phyloP scores from a whole-genome alignment of 768 basidiomycete species.

The Panaeolus cyanescens region DNA sequence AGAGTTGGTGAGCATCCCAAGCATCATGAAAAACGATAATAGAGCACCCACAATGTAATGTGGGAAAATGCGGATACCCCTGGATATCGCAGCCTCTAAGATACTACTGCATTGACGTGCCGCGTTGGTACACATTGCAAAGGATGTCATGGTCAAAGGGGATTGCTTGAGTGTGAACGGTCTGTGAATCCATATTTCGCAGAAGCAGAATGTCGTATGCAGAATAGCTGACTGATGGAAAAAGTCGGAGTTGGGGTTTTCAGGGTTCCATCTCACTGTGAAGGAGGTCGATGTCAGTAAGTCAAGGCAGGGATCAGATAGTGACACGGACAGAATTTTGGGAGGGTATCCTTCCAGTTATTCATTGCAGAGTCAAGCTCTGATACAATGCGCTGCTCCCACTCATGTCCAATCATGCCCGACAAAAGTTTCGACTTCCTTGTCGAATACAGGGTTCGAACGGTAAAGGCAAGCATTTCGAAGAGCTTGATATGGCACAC shows the following conservation, averaged over 20 bases:
- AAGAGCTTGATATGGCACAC: constrained; percentile 53
- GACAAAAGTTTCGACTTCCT: constrained; percentile 40
- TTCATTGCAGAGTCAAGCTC: constrained; percentile 63
- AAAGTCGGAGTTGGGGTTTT: constrained; percentile 29
- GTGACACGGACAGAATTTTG: constrained; percentile 48
- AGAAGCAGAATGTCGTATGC: constrained; percentile 43
- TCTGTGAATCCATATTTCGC: constrained; percentile 69
- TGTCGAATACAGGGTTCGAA: constrained; percentile 57
- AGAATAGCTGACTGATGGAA: constrained; percentile 58
- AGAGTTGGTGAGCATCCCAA: neutral
- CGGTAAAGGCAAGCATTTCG: constrained; percentile 63
- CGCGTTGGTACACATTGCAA: constrained; percentile 71
- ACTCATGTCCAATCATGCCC: constrained; percentile 51
- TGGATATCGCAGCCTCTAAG: constrained; percentile 51
- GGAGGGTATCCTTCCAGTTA: constrained; percentile 64
- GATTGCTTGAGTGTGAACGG: constrained; percentile 59
- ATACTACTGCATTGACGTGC: constrained; percentile 74
- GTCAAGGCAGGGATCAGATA: neutral
- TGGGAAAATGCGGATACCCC: constrained; percentile 29
- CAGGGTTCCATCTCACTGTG: constrained; percentile 36
- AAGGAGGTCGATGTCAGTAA: neutral
- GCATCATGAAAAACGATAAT: neutral
- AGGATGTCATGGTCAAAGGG: constrained; percentile 50
- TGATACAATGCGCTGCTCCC: constrained; percentile 57
- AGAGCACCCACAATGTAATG: constrained; percentile 30